Base-by-base conservation (phyloP, 768 basidiomycete genomes). In the Neoboletus magnificus region DNA sequence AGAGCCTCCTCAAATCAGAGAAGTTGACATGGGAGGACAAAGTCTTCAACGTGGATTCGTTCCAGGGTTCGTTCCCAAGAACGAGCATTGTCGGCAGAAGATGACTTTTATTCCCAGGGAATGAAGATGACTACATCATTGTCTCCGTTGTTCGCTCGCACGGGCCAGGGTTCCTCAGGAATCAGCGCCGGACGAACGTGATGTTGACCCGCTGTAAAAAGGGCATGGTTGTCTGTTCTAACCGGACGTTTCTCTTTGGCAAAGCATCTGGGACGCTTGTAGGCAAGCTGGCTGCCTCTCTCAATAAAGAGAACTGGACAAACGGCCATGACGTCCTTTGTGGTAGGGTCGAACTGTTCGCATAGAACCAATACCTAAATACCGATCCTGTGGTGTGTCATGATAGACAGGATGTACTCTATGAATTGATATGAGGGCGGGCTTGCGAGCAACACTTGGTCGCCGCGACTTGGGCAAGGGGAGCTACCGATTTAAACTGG, bases 171-270 rank as follows among this genome's bases (percentile, higher is more conserved):
- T 93, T 93, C 60, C 73, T 93, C 22, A 71, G 65, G 15, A 84
- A 82, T 60, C 52, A 77, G 7, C 77, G 85, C 11, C 79, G 91
- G 6, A 87, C 85, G 45, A 93, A 93, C 80, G 91, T 93, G 42
- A 90, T 93, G 89, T 77, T 92, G 32, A 87, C 86, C 32, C 80
- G 89, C 22, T 91, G 85, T 74, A 86, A 85, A 66, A 67, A 69
- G 46, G 83, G 82, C 35, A 92, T 93, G 88, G 82, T 84, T 61
- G 83, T 93, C 64, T 74, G 86, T 49, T 77, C 85, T 9, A 86
- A 71, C 56, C 73, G 74, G 6, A 23, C 50, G 10, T 72, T 66
- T 41, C 60, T 72, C 15, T 54, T 23, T 16, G 60, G 53, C 2
- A 11, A 23, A 13, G 69, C 60, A 2, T 59, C 60, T 16, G 0